Percentiles rank a stretch among this genome's conserved stretches.
Conservation (phyloP, 2,329 filamentous ascomycete species). For the Magnaporthales sp. region DNA sequence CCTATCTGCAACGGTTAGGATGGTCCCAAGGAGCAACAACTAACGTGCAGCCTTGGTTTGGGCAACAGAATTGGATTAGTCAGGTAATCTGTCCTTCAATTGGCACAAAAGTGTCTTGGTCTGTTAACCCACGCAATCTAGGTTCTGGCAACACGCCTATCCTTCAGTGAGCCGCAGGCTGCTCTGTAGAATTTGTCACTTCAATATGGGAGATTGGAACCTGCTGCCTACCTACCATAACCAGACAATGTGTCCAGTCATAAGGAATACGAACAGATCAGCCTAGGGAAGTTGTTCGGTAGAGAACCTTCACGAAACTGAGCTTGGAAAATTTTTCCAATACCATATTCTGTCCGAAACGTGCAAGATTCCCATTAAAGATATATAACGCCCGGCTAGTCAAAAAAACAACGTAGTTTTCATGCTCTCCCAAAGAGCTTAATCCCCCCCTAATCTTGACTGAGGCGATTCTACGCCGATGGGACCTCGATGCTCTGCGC, state of each 20-base stretch:
- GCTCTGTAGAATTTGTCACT: too few relatives aligned
- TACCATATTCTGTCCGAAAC: neutral
- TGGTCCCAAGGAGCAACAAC: too few relatives aligned
- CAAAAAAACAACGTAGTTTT: neutral
- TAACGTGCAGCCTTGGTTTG: too few relatives aligned
- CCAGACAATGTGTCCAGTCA: neutral
- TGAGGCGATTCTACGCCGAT: slow-evolving; percentile 13
- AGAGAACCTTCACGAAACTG: neutral
- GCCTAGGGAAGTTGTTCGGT: neutral
- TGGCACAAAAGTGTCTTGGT: too few relatives aligned
- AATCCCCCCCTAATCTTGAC: neutral
- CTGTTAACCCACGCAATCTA: too few relatives aligned
- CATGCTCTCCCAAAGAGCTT: neutral
- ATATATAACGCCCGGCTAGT: neutral
- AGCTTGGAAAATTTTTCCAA: neutral
- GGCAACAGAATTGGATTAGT: too few relatives aligned
- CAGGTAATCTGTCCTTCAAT: neutral
- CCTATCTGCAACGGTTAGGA: too few relatives aligned
- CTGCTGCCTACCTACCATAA: neutral
- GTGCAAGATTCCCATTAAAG: neutral
- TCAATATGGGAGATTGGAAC: too few relatives aligned
- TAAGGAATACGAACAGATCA: accelerated
- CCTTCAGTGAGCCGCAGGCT: too few relatives aligned
- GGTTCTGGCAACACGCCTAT: too few relatives aligned
- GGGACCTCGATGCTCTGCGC: slow-evolving; percentile 39